phyloP scores from a whole-genome alignment of 2,329 filamentous ascomycete species.

The Paecilomyces variotii region DNA sequence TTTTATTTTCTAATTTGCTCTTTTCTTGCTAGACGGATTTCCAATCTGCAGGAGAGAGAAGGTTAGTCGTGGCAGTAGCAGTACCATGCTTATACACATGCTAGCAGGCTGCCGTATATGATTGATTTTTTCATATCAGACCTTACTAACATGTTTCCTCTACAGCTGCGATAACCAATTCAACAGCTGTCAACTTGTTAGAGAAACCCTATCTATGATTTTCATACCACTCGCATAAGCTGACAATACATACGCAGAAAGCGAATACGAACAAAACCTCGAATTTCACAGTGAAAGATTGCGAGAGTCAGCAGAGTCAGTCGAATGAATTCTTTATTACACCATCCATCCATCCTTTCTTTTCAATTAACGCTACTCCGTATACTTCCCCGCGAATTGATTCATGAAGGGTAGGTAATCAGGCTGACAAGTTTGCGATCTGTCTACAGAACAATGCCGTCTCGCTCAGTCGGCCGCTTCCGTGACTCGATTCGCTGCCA shows the following conservation, averaged over 20 bases:
- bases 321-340: neutral
- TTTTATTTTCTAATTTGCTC: neutral
- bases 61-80: constrained; percentile 5
- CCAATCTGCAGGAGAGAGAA: constrained; percentile 12
- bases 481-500: neutral
- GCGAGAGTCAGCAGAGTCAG: constrained; percentile 10
- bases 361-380: neutral
- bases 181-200: constrained; percentile 13
- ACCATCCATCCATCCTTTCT: neutral
- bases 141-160: neutral
- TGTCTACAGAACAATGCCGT: neutral
- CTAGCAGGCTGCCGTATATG: too few relatives aligned
- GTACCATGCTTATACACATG: too few relatives aligned
- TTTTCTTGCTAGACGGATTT: constrained; percentile 9
- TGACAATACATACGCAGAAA: constrained; percentile 3
- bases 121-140: too few relatives aligned
- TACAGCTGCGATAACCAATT: constrained; percentile 16
- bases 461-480: neutral
- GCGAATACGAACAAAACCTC: constrained; percentile 7
- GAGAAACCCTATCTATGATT: neutral
- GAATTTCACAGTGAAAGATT: constrained; percentile 10
- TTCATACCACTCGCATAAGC: too few relatives aligned
- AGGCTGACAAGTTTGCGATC: neutral
- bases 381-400: too few relatives aligned
- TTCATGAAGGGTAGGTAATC: too few relatives aligned